Percentiles rank a stretch among this genome's conserved stretches.
These are phyloP conservation scores for Malassezia furfur DNA, from an alignment of 1,284 basidiomycete genomes.

Conservation along the genomic window DNA sequence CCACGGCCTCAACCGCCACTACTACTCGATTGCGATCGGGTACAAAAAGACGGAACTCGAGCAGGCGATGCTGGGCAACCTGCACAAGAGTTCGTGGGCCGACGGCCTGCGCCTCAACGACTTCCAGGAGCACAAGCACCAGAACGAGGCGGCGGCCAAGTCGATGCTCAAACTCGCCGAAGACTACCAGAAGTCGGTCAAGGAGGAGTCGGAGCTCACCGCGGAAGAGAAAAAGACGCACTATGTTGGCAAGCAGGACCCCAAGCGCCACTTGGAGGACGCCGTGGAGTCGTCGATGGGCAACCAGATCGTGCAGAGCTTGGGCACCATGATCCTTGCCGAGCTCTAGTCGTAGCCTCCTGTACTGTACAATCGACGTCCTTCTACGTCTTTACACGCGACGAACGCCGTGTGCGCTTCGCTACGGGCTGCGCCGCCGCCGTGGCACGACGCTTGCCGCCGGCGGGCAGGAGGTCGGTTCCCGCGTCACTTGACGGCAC, in stretches of 20 bases:
- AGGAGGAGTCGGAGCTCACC: constrained; percentile 41
- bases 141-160: constrained; percentile 41
- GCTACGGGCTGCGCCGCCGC: neutral
- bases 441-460: neutral
- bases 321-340: constrained; percentile 41
- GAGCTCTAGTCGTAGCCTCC: constrained; percentile 15
- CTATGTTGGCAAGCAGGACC: constrained; percentile 47
- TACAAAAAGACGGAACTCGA: constrained; percentile 48
- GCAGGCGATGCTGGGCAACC: constrained; percentile 47
- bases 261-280: constrained; percentile 47
- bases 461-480: neutral
- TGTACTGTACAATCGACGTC: neutral
- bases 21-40: constrained; percentile 47
- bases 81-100: constrained; percentile 47
- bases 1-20: constrained; percentile 48
- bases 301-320: constrained; percentile 44
- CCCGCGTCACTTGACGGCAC: no score
- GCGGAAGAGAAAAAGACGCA: constrained; percentile 45
- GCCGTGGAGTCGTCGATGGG: constrained; percentile 46
- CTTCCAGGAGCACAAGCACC: constrained; percentile 44
- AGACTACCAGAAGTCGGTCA: constrained; percentile 47
- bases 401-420: constrained; percentile 12
- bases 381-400: constrained; percentile 1
- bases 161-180: constrained; percentile 42
- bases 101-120: constrained; percentile 42